phyloP scores from a whole-genome alignment of 306 rosid genomes.

The Hippophae gyantsensis region DNA sequence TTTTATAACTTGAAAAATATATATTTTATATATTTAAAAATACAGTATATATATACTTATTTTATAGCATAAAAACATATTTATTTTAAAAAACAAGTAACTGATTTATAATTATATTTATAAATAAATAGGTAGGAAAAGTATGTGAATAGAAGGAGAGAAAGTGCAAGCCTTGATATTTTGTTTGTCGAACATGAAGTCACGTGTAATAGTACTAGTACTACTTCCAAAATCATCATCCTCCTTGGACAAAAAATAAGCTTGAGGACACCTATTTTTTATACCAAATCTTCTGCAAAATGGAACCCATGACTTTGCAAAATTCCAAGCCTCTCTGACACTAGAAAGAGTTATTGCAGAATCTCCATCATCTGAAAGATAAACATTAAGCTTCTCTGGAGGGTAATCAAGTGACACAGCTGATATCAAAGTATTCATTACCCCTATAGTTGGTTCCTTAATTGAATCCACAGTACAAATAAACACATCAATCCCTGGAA shows the following conservation, averaged over 20 bases:
- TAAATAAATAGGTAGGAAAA: too few species aligned
- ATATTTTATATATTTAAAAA: too few species aligned
- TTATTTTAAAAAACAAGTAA: too few species aligned
- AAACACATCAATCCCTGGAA: slow-evolving; percentile 56
- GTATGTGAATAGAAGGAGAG: neutral
- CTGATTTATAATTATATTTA: too few species aligned
- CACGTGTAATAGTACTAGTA: neutral
- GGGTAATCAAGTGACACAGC: slow-evolving; percentile 74
- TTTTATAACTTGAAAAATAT: too few species aligned
- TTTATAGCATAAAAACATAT: too few species aligned
- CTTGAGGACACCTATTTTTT: slow-evolving; percentile 43
- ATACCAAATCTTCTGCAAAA: slow-evolving; percentile 41
- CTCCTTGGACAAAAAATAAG: slow-evolving; percentile 36
- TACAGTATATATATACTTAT: too few species aligned
- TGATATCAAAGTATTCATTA: slow-evolving; percentile 68
- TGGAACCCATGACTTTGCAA: slow-evolving; percentile 62
- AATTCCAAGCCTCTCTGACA: slow-evolving; percentile 38
- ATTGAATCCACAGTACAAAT: slow-evolving; percentile 59
- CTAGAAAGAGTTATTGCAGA: slow-evolving; percentile 38
- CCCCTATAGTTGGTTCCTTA: slow-evolving; percentile 56
- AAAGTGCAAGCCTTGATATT: slow-evolving; percentile 24
- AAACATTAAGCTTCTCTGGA: slow-evolving; percentile 50
- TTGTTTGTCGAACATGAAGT: slow-evolving; percentile 25
- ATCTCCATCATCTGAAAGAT: slow-evolving; percentile 67
- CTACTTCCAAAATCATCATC: slow-evolving; percentile 17